Evolutionary conservation across 257 asterid species (phyloP).

Genomic region (Eucommia ulmoides): DNA sequence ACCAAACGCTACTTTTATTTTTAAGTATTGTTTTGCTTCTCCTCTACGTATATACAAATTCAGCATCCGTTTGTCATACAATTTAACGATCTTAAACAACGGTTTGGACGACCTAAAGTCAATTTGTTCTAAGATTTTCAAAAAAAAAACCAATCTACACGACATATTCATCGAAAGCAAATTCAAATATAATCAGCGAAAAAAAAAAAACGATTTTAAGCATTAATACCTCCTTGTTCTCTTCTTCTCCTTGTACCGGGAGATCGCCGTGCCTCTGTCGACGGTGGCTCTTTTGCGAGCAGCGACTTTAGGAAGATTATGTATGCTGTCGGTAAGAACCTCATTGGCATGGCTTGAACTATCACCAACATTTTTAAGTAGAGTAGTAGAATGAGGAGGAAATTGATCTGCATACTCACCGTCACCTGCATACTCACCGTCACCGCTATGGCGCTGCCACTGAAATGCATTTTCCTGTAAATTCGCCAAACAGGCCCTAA

Average conservation of each 20-base stretch:
- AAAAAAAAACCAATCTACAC: no score
- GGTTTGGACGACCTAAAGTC: no score
- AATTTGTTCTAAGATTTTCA: no score
- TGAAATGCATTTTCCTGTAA: constrained; percentile 33
- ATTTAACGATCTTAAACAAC: no score
- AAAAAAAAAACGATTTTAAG: neutral
- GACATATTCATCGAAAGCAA: no score
- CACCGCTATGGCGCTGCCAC: constrained; percentile 26
- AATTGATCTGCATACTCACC: constrained; percentile 32
- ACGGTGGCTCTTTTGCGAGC: constrained; percentile 60
- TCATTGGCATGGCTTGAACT: constrained; percentile 19
- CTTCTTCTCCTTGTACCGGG: constrained; percentile 87
- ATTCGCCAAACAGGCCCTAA: constrained; percentile 8
- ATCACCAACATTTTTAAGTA: constrained; percentile 30
- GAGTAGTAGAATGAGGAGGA: constrained; percentile 31
- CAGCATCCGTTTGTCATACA: no score
- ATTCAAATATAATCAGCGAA: neutral
- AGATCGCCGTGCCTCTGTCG: constrained; percentile 70
- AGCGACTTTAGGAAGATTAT: constrained; percentile 22
- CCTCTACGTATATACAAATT: no score
- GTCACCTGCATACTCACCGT: no score
- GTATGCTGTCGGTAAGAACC: constrained; percentile 20
- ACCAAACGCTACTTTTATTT: no score
- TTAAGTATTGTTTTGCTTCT: no score
- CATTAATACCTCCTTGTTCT: constrained; percentile 68